Base-by-base conservation (phyloP, 1,139 yeast species). In the Maudiozyma humilis region DNA sequence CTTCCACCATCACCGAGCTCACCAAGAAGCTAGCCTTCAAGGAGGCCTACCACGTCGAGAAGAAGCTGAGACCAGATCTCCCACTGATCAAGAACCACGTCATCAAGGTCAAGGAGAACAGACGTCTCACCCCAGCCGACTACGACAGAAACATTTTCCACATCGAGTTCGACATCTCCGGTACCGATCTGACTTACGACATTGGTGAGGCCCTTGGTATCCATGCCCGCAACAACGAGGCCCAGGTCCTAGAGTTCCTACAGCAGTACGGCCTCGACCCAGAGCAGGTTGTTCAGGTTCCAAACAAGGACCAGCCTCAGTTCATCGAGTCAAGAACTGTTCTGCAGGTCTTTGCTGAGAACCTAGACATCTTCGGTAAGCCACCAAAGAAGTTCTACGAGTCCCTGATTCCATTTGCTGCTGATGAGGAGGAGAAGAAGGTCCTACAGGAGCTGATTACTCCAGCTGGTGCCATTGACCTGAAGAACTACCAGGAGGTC, bases 191-290 rank as follows among this genome's bases (percentile, higher is more conserved):
- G 63, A 86, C 78, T 43, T 91, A 91, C 63, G 93, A 81, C 51
- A 85, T 91, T 61, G 98, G 98, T 63, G 98, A 91, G 70, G 96
- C 97, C 7, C 76, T 91, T 50, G 98, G 97, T 60, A 78, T 91
- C 48, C 97, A 91, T 59, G 96, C 95, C 39, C 82, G 93, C 60
- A 91, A 91, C 69, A 75, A 78, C 52, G 64, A 72, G 32, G 74
- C 69, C 30, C 74, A 71, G 41, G 96, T 88, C 42, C 76, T 71
- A 44, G 73, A 73, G 50, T 91, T 91, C 65, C 73, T 91, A 54
- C 57, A 71, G 29, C 75, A 72, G 61, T 91, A 88, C 60, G 87
- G 85, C 2, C 71, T 88, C 46, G 46, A 53, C 27, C 75, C 82
- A 53, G 78, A 82, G 27, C 76, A 83, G 48, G 62, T 86, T 39